Conservation (phyloP, 768 basidiomycete species). For the Filobasidium floriforme region DNA sequence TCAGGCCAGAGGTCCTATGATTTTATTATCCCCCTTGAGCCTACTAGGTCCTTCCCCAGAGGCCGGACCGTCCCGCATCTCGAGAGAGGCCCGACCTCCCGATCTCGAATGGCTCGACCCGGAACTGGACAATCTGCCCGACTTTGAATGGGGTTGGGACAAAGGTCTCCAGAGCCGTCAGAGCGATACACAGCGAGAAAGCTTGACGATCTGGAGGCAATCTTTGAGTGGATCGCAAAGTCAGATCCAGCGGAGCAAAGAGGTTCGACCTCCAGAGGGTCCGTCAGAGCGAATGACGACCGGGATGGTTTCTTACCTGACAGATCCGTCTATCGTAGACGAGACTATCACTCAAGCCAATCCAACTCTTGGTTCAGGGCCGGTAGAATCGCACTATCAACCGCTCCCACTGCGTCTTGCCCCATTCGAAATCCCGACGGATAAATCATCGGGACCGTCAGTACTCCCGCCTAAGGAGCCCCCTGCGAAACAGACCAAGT, state of each 20-base stretch:
- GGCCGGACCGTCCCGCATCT: background rate
- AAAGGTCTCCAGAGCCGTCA: background rate
- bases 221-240: background rate
- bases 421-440: background rate
- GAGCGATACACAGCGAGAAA: background rate
- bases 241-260: background rate
- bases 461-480: background rate
- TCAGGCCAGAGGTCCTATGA: too few relatives aligned
- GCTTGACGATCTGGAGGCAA: slow-evolving; percentile 1
- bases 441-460: background rate
- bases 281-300: background rate
- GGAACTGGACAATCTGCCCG: slow-evolving; percentile 5
- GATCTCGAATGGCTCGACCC: background rate
- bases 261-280: background rate
- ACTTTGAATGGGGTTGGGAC: slow-evolving; percentile 3
- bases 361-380: background rate
- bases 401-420: background rate
- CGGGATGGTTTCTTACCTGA: background rate
- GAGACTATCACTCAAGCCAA: background rate
- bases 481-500: background rate
- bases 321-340: background rate
- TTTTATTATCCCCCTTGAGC: too few relatives aligned
- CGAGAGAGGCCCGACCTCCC: background rate
- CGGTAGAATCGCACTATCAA: background rate
- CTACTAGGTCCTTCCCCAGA: too few relatives aligned